Evolutionary conservation across 768 basidiomycete species (phyloP).

Genomic region (Lentinula lateritia): DNA sequence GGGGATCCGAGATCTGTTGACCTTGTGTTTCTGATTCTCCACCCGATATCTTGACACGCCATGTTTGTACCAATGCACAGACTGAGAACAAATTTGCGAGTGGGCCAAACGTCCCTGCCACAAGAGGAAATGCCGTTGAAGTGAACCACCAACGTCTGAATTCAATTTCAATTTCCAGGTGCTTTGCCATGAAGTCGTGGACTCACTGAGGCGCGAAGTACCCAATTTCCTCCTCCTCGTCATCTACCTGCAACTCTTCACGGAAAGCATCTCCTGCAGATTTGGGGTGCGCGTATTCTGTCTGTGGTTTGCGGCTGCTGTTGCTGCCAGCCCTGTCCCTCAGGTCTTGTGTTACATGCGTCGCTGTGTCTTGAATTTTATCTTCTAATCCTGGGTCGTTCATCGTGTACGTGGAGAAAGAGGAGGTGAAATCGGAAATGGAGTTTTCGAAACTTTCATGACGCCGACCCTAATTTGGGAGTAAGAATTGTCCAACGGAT

Average conservation of each 20-base stretch:
- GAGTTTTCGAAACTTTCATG: not conserved
- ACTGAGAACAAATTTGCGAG: slow-evolving; percentile 34
- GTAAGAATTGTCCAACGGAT: not conserved
- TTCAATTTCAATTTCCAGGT: not conserved
- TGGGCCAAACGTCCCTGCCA: slow-evolving; percentile 36
- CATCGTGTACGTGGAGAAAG: slow-evolving; percentile 11
- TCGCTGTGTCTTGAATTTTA: slow-evolving; percentile 13
- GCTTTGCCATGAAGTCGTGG: not conserved
- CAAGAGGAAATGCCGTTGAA: slow-evolving; percentile 33
- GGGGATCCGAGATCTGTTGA: slow-evolving; percentile 21
- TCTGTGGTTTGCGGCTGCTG: not conserved
- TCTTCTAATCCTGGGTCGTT: slow-evolving; percentile 22
- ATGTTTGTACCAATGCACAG: slow-evolving; percentile 29
- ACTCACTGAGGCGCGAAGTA: slow-evolving; percentile 1
- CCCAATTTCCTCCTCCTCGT: slow-evolving; percentile 20
- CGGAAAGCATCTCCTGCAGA: slow-evolving; percentile 21
- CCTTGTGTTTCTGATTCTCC: slow-evolving; percentile 9
- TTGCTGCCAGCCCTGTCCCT: slow-evolving; percentile 20
- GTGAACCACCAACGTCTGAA: slow-evolving; percentile 35
- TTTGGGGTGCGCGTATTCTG: slow-evolving; percentile 20
- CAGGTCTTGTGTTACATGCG: slow-evolving; percentile 7
- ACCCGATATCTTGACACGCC: slow-evolving; percentile 19
- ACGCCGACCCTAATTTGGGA: not conserved
- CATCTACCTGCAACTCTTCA: slow-evolving; percentile 2
- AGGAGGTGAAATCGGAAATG: not conserved